Conservation (phyloP, 2,329 filamentous ascomycete genomes). For the Sporothrix humicola region DNA sequence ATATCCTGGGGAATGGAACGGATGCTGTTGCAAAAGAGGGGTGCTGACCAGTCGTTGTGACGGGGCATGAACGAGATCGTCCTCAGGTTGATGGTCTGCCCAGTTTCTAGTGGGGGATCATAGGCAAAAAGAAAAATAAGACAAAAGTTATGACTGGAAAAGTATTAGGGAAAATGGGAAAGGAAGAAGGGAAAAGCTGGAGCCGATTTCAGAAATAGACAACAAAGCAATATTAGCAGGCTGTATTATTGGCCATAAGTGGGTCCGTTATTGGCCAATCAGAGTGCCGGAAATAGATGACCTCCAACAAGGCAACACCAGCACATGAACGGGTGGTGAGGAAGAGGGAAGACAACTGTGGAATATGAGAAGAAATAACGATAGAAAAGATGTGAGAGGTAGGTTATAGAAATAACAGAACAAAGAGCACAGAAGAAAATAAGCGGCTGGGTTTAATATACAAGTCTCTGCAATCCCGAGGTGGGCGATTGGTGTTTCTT, state of each 20-base stretch:
- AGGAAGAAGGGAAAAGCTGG: constrained; percentile 23
- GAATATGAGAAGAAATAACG: constrained; percentile 4
- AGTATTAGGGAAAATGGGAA: constrained; percentile 12
- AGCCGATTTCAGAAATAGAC: constrained; percentile 29
- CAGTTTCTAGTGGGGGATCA: neutral
- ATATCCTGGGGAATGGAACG: neutral
- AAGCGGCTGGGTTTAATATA: constrained; percentile 35
- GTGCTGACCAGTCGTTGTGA: neutral
- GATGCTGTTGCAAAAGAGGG: neutral
- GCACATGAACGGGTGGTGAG: constrained; percentile 34
- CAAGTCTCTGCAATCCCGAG: constrained; percentile 34
- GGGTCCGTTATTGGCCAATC: neutral
- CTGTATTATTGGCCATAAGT: constrained; percentile 4
- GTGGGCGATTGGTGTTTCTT: neutral
- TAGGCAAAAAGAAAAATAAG: neutral
- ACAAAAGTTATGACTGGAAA: neutral
- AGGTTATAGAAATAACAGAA: neutral
- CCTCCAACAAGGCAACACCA: constrained; percentile 10
- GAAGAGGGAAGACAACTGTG: neutral
- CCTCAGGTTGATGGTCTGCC: constrained; percentile 22
- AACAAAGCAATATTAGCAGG: constrained; percentile 19
- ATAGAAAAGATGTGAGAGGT: neutral
- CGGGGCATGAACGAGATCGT: constrained; percentile 27
- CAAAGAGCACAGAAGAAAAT: constrained; percentile 24
- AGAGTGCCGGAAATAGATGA: constrained; percentile 1